Conservation (phyloP, 345 rosid species). For the Corchorus capsularis region DNA sequence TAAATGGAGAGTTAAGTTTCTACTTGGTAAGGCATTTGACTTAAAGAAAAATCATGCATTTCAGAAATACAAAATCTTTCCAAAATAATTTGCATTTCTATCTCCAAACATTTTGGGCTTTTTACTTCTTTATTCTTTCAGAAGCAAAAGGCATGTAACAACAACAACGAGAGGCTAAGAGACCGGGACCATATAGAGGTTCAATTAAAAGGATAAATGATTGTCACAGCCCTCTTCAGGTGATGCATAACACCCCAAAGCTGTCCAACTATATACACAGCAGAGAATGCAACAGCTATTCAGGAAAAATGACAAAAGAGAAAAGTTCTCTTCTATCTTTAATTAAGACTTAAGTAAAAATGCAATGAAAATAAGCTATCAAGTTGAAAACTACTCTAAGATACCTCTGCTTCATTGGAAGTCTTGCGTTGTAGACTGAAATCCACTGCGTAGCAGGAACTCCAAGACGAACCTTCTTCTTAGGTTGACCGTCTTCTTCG, state of each 20-base stretch:
- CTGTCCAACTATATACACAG: not conserved
- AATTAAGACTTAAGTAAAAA: not conserved
- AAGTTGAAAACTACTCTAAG: conserved; percentile 1
- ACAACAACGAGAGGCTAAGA: not conserved
- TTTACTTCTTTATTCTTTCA: not conserved
- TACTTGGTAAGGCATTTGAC: not conserved
- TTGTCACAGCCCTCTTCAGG: not conserved
- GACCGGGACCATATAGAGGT: not conserved
- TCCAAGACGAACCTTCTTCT: conserved; percentile 90
- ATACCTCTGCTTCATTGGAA: conserved; percentile 98
- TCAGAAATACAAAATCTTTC: not conserved
- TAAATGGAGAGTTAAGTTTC: not conserved
- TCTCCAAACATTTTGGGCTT: not conserved
- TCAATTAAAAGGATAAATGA: not conserved
- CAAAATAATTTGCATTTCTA: not conserved
- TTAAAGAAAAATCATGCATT: not conserved
- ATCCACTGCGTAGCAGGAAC: conserved; percentile 98
- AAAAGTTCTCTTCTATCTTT: not conserved
- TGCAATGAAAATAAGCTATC: not conserved
- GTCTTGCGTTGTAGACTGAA: conserved; percentile 89
- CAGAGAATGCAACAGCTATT: not conserved
- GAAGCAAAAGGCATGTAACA: not conserved
- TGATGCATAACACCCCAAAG: not conserved
- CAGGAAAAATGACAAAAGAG: not conserved
- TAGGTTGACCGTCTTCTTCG: conserved; percentile 87